phyloP scores from a whole-genome alignment of 768 basidiomycete species.

The Hemileccinum rubropunctum region DNA sequence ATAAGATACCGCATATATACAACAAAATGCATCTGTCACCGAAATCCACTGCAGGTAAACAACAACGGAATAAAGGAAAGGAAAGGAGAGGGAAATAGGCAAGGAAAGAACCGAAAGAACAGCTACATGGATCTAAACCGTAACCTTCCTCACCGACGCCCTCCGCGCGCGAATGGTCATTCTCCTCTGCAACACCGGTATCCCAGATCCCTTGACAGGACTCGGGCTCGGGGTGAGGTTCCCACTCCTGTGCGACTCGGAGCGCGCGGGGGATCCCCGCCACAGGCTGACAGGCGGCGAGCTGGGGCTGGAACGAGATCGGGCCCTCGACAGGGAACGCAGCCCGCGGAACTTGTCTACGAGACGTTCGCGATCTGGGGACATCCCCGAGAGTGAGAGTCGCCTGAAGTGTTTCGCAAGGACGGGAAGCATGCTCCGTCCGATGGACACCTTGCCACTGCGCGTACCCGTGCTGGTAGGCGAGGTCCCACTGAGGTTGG shows the following conservation, averaged over 20 bases:
- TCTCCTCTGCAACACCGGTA: constrained; percentile 27
- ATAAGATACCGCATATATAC: neutral
- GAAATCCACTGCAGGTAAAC: neutral
- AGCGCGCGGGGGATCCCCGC: constrained; percentile 19
- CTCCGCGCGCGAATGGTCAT: constrained; percentile 28
- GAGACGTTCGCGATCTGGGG: constrained; percentile 23
- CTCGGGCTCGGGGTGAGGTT: constrained; percentile 13
- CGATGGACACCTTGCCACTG: constrained; percentile 7
- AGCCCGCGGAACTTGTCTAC: constrained; percentile 24
- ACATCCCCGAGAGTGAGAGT: constrained; percentile 17
- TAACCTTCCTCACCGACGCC: constrained; percentile 17
- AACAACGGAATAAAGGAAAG: constrained; percentile 33
- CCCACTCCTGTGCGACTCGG: constrained; percentile 18
- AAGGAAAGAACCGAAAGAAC: neutral
- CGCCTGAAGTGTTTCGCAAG: constrained; percentile 24
- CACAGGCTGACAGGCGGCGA: constrained; percentile 8
- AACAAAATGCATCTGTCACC: neutral
- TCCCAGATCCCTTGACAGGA: constrained; percentile 25
- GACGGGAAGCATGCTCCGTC: constrained; percentile 30
- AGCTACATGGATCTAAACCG: neutral
- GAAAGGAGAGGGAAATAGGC: neutral
- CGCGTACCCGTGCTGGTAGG: neutral
- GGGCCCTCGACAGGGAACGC: constrained; percentile 15
- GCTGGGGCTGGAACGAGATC: constrained; percentile 2
- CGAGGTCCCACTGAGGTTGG: neutral